Evolutionary conservation across 2,329 filamentous ascomycete species (phyloP), one percentile per base, ranked within the genome.

Genomic region (Nemania sp.): DNA sequence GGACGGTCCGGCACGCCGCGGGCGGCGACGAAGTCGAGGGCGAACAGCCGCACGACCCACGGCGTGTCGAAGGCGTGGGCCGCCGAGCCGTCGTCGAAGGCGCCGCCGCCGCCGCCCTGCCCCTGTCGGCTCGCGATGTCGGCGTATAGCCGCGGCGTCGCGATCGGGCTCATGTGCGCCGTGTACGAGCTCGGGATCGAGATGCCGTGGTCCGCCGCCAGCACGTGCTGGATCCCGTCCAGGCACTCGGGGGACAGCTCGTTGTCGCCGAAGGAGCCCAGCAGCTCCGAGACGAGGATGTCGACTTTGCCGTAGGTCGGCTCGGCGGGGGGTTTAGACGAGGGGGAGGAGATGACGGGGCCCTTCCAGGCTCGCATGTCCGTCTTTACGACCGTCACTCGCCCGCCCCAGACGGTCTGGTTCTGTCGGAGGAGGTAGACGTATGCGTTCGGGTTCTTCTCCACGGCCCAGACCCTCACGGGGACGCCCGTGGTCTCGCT

Each of bases 281-380:
- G 85, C 0, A 99, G 85, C 75, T 99, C 95, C 2, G 93, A 97
- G 29, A 99, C 87, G 3, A 99, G 80, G 56, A 99, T 97, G 74
- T 99, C 95, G 43, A 99, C 89, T 71, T 88, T 87, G 67, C 84
- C 83, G 66, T 85, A 78, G 5, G 81, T 77, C 13, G 81, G 79
- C 2, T 79, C 76, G 43, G 49, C 13, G 25, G 25, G 7, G 25
- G 13, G 25, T 2, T n/a, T n/a, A 29, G 29, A 25, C 17, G 51
- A 54, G 13, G 40, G 11, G 32, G 52, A 25, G 11, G 40, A 15
- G 51, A 79, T 77, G 17, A 83, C 73, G 1, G 94, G 94, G 0
- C 96, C 96, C 70, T 90, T 90, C 96, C 96, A 99, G 61, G 89
- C 89, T 50, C 95, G 88, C 95, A 99, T 99, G 74, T 99, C 95